Evolutionary conservation across 2,329 filamentous ascomycete species (phyloP).

Genomic region (Cladophialophora immunda): DNA sequence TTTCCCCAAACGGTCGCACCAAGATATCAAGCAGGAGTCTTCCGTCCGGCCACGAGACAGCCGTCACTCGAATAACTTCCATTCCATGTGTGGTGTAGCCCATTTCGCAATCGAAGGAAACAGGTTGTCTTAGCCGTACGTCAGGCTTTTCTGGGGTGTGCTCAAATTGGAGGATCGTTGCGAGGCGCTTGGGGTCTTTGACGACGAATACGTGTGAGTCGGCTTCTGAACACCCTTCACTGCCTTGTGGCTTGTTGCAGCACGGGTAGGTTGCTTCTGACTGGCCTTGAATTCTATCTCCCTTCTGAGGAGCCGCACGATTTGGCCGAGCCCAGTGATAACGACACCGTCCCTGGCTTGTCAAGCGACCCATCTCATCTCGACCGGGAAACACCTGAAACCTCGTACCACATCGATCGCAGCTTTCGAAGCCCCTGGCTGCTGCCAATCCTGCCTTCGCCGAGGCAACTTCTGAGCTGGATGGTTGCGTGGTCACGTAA

Average conservation of each 20-base stretch:
- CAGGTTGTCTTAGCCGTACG: slow-evolving; percentile 42
- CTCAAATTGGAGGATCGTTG: slow-evolving; percentile 79
- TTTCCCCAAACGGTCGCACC: slow-evolving; percentile 81
- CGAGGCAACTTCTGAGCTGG: slow-evolving; percentile 69
- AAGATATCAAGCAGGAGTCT: slow-evolving; percentile 81
- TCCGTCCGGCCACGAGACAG: slow-evolving; percentile 83
- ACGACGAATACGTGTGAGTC: slow-evolving; percentile 88
- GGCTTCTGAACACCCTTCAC: slow-evolving; percentile 75
- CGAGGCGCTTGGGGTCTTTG: slow-evolving; percentile 76
- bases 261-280: slow-evolving; percentile 75
- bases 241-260: slow-evolving; percentile 78
- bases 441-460: slow-evolving; percentile 72
- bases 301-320: slow-evolving; percentile 62
- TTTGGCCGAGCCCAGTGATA: slow-evolving; percentile 81
- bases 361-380: slow-evolving; percentile 75
- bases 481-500: slow-evolving; percentile 76
- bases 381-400: slow-evolving; percentile 94
- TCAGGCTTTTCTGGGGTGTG: slow-evolving; percentile 72
- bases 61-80: slow-evolving; percentile 89
- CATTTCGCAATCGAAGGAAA: slow-evolving; percentile 98
- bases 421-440: slow-evolving; percentile 82
- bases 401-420: slow-evolving; percentile 83
- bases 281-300: slow-evolving; percentile 64
- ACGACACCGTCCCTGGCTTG: slow-evolving; percentile 79
- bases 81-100: slow-evolving; percentile 88